Evolutionary conservation across 768 basidiomycete genomes (phyloP), one percentile per base, ranked within the genome.

Genomic region (Amanita jacksonii): DNA sequence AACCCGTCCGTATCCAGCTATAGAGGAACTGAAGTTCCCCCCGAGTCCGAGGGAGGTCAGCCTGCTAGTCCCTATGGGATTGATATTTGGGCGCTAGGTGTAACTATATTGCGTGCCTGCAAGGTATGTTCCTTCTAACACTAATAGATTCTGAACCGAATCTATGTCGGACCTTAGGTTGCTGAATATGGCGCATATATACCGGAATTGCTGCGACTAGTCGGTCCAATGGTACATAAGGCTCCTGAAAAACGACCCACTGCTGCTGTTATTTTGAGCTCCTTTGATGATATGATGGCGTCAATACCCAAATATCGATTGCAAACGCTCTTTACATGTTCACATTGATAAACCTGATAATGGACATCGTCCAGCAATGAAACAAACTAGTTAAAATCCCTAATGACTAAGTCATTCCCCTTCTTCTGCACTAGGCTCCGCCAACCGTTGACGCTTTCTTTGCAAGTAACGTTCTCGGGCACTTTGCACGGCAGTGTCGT

Each of bases 391-490:
- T n/a, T n/a, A n/a, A n/a, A n/a, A n/a, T n/a, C 15, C 9, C 31
- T 3, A 32, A 32, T 19, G 10, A 18, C 19, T 16, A 12, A 12
- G 15, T 46, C 13, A 46, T 25, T 19, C 27, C 12, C 3, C 38
- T 31, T 51, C 48, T 34, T 52, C 54, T 27, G 39, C 49, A 9
- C 25, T 47, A 3, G 41, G 53, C 36, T 62, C 60, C 51, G 89
- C 86, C 56, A 89, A 47, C 54, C 74, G 84, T 58, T 74, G 76
- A 39, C 83, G 76, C 65, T 96, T 96, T 54, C 92, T 68, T 56
- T 81, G 78, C 38, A 85, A 56, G 55, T 85, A 91, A 42, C 89
- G 73, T 48, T 81, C 75, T 42, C 73, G 74, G 10, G 87, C 88
- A 56, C 73, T 81, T 60, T 80, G 70, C 28, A 93, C 75, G 42